A percentile compares a stretch with the other conserved stretches of the same genome.
Evolutionary conservation across 257 asterid species (phyloP).

Genomic region (Salvia hispanica): DNA sequence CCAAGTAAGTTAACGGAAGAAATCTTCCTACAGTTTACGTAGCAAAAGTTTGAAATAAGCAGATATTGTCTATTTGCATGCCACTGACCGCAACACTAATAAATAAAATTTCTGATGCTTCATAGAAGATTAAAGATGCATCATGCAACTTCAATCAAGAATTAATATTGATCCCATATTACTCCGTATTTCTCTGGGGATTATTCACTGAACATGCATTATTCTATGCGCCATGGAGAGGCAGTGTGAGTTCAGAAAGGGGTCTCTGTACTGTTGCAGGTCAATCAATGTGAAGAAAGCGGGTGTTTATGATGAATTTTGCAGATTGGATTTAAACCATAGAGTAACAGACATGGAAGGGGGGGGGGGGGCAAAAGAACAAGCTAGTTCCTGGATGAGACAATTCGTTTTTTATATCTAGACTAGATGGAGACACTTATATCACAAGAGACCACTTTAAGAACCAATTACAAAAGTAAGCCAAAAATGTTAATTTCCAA

Average conservation of each 20-base stretch:
- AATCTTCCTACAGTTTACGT: not conserved
- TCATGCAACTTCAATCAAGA: too few species aligned
- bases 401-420: not conserved
- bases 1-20: not conserved
- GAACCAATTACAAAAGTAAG: constrained; percentile 2
- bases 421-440: not conserved
- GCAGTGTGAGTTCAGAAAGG: constrained; percentile 1
- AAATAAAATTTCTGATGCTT: not conserved
- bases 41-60: not conserved
- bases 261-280: not conserved
- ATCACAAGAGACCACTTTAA: not conserved
- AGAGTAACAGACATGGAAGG: not conserved
- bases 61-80: not conserved
- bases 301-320: not conserved
- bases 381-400: not conserved
- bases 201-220: constrained; percentile 4
- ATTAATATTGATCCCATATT: not conserved
- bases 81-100: not conserved
- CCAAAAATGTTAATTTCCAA: not conserved
- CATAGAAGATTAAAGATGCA: not conserved
- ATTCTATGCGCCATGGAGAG: not conserved
- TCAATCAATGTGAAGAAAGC: not conserved
- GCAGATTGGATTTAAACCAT: constrained; percentile 11
- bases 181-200: not conserved
- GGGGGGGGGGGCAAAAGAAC: not conserved